phyloP scores from a whole-genome alignment of 2,329 filamentous ascomycete genomes.

The Penicillium paneum region DNA sequence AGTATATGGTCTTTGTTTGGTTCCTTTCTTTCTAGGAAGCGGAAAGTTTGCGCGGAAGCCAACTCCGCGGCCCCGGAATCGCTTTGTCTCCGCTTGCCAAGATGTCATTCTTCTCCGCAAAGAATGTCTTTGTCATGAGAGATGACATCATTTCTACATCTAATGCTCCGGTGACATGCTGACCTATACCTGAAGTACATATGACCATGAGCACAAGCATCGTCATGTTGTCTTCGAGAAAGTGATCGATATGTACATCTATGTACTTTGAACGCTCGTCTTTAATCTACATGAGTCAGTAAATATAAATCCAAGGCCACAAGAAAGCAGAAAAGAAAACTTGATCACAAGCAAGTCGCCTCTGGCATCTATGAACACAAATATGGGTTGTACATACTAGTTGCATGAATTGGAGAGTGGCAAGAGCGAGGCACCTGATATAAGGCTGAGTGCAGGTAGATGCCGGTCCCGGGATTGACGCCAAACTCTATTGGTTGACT shows the following conservation, averaged over 20 bases:
- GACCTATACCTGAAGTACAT: neutral
- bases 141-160: neutral
- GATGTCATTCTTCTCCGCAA: neutral
- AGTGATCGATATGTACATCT: neutral
- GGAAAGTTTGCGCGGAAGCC: neutral
- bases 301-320: neutral
- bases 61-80: neutral
- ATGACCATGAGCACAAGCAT: neutral
- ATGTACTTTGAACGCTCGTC: neutral
- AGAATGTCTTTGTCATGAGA: too few species aligned
- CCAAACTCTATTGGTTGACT: neutral
- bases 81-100: neutral
- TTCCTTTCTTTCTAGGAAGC: neutral
- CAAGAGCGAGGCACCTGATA: neutral
- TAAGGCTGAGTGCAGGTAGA: neutral
- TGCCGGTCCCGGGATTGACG: conserved; percentile 3
- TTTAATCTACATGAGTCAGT: neutral
- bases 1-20: too few species aligned
- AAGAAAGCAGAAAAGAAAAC: neutral
- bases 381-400: neutral
- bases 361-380: neutral
- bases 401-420: neutral
- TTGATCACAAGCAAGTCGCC: neutral
- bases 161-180: neutral
- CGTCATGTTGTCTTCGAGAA: neutral